These are phyloP conservation scores for Lichtheimia ramosa DNA, from an alignment of 371 early-diverging fungal genomes.

Conservation along the genomic window DNA sequence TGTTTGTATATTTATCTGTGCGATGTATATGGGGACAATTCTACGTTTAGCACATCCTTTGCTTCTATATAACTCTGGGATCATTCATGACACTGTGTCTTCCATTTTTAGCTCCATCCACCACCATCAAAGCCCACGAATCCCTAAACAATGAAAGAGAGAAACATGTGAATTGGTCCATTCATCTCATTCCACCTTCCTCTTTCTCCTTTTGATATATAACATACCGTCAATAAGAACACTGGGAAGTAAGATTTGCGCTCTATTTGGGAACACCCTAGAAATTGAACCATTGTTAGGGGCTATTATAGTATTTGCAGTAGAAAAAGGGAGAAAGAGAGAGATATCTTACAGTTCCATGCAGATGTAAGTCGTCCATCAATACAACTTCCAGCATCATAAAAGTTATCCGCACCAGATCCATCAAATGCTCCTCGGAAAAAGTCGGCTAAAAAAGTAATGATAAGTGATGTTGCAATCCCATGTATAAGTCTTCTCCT, in stretches of 20 bases:
- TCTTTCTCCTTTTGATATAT: neutral
- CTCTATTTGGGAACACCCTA: slow-evolving; percentile 85
- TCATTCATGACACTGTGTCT: too few relatives aligned
- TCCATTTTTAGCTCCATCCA: slow-evolving; percentile 26
- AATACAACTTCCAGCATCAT: slow-evolving; percentile 95
- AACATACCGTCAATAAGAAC: slow-evolving; percentile 78
- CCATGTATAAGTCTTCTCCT: too few relatives aligned
- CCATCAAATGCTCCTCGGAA: slow-evolving; percentile 97
- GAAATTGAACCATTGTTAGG: neutral
- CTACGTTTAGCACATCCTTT: neutral
- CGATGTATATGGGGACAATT: neutral
- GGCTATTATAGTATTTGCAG: slow-evolving; percentile 1
- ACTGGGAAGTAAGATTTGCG: slow-evolving; percentile 89
- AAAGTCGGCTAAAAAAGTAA: slow-evolving; percentile 68
- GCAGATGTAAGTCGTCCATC: slow-evolving; percentile 94
- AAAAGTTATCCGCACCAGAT: slow-evolving; percentile 93
- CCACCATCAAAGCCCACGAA: slow-evolving; percentile 81
- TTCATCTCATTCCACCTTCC: neutral
- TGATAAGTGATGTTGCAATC: too few relatives aligned
- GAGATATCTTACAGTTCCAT: slow-evolving; percentile 79
- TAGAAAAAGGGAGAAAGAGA: neutral
- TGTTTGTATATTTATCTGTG: slow-evolving; percentile 1
- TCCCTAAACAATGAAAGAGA: slow-evolving; percentile 41
- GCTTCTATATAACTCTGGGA: neutral
- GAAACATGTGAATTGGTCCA: neutral